phyloP scores from a whole-genome alignment of 2,329 filamentous ascomycete species.

The Ascochyta fabae region DNA sequence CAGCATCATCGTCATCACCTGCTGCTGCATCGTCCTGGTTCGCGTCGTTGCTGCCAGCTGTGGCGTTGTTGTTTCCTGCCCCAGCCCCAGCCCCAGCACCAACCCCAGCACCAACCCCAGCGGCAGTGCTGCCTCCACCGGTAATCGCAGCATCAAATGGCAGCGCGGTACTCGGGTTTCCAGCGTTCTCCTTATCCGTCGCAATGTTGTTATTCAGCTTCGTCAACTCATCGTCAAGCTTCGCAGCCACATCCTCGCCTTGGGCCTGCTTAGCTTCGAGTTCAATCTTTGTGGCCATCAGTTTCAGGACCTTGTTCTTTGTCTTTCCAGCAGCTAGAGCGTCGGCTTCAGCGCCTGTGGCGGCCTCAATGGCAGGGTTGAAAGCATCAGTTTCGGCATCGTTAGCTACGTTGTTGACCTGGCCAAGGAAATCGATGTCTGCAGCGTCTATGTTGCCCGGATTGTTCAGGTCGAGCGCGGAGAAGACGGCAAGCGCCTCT shows the following conservation, averaged over 20 bases:
- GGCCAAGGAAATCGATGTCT: conserved; percentile 60
- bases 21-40: background rate
- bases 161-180: conserved; percentile 50
- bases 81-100: too few relatives aligned
- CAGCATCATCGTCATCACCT: background rate
- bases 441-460: conserved; percentile 55
- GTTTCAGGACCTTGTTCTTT: conserved; percentile 67
- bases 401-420: conserved; percentile 62
- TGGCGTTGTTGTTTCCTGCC: background rate
- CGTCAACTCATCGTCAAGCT: conserved; percentile 56
- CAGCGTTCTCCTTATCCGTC: conserved; percentile 56
- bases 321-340: conserved; percentile 62
- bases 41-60: background rate
- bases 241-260: conserved; percentile 55
- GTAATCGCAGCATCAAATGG: conserved; percentile 39
- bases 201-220: conserved; percentile 63
- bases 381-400: conserved; percentile 61
- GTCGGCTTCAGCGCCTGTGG: conserved; percentile 52
- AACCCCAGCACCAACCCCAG: background rate
- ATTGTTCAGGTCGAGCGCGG: conserved; percentile 57
- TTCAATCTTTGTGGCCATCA: conserved; percentile 59
- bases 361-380: conserved; percentile 60
- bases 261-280: conserved; percentile 62
- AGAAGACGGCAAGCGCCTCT: conserved; percentile 63
- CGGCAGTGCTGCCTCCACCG: conserved; percentile 22